These are phyloP conservation scores for Hirsutella minnesotensis DNA, from an alignment of 2,329 filamentous ascomycete genomes.

Conservation along the genomic window DNA sequence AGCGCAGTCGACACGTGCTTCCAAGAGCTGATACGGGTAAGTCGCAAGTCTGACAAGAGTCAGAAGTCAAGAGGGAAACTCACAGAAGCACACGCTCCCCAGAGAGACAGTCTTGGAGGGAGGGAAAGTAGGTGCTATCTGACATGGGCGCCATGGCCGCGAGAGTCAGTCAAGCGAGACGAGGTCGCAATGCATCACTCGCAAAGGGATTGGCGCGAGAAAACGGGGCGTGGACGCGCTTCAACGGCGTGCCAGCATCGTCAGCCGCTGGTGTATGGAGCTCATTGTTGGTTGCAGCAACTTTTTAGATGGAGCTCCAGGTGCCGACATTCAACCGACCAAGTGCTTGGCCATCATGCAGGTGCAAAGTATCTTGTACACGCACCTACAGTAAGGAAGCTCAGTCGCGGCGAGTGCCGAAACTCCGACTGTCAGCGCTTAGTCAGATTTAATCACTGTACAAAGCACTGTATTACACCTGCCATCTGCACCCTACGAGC, in stretches of 20 bases:
- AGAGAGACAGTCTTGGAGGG: conserved; percentile 73
- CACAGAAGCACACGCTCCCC: conserved; percentile 74
- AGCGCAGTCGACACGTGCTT: conserved; percentile 44
- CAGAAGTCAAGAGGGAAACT: conserved; percentile 20
- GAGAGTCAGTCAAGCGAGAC: conserved; percentile 33
- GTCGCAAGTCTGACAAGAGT: conserved; percentile 8
- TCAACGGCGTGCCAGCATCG: conserved; percentile 9
- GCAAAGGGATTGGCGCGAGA: conserved; percentile 11
- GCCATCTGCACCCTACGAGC: too few relatives aligned
- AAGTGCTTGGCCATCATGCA: too few relatives aligned
- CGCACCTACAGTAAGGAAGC: too few relatives aligned
- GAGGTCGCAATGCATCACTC: conserved; percentile 27
- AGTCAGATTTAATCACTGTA: too few relatives aligned
- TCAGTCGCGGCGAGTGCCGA: too few relatives aligned
- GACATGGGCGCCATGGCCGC: conserved; percentile 59
- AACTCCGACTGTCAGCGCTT: too few relatives aligned
- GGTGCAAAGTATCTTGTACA: too few relatives aligned
- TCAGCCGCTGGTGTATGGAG: neutral
- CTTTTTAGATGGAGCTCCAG: conserved; percentile 14
- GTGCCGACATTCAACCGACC: too few relatives aligned
- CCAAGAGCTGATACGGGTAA: conserved; percentile 42
- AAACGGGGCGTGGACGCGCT: conserved; percentile 21
- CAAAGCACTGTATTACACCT: too few relatives aligned
- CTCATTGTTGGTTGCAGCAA: conserved; percentile 4
- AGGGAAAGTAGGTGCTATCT: conserved; percentile 66